Percentiles rank a stretch among this genome's conserved stretches.
These are phyloP conservation scores for Mycena maculata DNA, from an alignment of 768 basidiomycete species.

Conservation along the genomic window DNA sequence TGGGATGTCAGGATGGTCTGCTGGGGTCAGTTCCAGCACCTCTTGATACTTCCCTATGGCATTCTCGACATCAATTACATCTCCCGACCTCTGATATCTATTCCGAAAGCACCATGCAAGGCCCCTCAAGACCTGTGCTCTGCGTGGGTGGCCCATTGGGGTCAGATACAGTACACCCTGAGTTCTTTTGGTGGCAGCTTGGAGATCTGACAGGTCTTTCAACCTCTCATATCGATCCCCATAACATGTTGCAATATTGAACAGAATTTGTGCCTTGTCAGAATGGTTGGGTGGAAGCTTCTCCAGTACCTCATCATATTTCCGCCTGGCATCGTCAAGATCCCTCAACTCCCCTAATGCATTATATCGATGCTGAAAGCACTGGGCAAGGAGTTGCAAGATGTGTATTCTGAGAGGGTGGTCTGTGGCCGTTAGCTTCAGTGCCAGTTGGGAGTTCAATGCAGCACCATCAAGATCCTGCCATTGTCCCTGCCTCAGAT, in stretches of 20 bases:
- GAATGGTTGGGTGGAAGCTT: neutral
- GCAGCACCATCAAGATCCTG: too few species aligned
- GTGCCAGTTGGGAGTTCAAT: neutral
- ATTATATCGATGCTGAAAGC: neutral
- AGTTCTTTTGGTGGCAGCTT: neutral
- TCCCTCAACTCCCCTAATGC: neutral
- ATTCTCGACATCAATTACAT: too few species aligned
- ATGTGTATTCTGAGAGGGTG: too few species aligned
- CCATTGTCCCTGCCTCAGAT: too few species aligned
- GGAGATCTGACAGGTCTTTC: neutral
- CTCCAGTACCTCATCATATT: neutral
- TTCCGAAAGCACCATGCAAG: neutral
- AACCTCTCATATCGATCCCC: neutral
- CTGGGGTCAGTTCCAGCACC: slow-evolving; percentile 29
- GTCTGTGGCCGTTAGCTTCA: too few species aligned
- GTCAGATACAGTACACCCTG: neutral
- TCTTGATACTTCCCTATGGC: slow-evolving; percentile 43
- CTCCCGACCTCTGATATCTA: neutral
- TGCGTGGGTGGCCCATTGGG: neutral
- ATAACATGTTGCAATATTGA: neutral
- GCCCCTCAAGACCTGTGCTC: neutral
- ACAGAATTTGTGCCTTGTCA: neutral
- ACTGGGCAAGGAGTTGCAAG: neutral
- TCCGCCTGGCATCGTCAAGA: neutral
- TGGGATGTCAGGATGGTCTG: neutral